These are phyloP conservation scores for Capsicum chinense DNA, from an alignment of 257 asterid genomes.

Conservation along the genomic window DNA sequence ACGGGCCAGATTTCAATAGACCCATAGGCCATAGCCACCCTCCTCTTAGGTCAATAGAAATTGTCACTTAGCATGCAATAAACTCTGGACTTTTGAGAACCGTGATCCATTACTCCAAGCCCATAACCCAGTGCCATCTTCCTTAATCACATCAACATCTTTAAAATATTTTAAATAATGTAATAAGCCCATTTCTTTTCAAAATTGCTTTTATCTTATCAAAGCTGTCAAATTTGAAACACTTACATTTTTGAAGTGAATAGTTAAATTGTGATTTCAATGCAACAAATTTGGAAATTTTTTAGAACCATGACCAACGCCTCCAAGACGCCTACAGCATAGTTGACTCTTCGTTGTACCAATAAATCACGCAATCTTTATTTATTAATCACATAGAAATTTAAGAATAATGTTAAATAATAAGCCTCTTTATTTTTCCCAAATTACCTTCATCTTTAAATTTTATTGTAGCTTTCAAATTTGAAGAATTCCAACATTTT, in stretches of 20 bases:
- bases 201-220: neutral
- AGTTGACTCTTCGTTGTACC: neutral
- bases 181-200: neutral
- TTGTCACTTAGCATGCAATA: neutral
- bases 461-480: neutral
- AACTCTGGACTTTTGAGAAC: neutral
- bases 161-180: neutral
- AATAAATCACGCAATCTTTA: neutral
- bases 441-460: neutral
- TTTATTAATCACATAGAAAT: neutral
- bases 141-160: neutral
- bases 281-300: neutral
- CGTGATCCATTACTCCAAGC: neutral
- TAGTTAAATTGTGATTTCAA: no score
- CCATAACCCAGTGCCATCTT: neutral
- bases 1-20: neutral
- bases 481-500: neutral
- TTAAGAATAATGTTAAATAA: neutral
- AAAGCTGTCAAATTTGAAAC: neutral
- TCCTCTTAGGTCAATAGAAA: neutral
- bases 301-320: constrained; percentile 1
- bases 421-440: neutral
- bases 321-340: neutral
- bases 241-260: neutral
- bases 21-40: neutral